Evolutionary conservation across 306 rosid species (phyloP).

Genomic region (Rosa lucieae): DNA sequence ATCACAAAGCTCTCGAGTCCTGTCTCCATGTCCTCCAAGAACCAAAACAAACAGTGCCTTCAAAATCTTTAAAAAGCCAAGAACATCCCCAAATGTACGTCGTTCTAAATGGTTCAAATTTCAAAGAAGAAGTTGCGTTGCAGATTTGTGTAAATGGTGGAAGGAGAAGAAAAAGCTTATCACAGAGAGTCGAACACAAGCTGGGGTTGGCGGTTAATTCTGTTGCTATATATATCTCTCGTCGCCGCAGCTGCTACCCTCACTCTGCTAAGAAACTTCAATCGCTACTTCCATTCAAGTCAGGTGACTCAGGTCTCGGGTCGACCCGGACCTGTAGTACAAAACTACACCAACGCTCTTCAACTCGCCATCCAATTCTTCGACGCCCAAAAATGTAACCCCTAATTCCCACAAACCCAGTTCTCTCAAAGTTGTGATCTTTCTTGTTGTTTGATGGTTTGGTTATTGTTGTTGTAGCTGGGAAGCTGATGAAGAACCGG

Average conservation of each 20-base stretch:
- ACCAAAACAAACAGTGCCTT: background rate
- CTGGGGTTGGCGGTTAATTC: conserved; percentile 38
- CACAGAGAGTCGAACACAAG: conserved; percentile 21
- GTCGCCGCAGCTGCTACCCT: conserved; percentile 35
- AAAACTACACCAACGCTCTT: conserved; percentile 41
- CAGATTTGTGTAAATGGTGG: background rate
- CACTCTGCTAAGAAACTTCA: conserved; percentile 25
- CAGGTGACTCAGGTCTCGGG: background rate
- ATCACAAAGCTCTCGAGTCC: background rate
- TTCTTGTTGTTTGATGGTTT: background rate
- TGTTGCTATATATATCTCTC: conserved; percentile 33
- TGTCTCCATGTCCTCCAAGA: background rate
- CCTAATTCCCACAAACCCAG: background rate
- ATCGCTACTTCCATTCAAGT: conserved; percentile 16
- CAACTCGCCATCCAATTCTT: conserved; percentile 53
- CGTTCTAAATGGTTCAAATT: background rate
- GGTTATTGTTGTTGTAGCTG: conserved; percentile 38
- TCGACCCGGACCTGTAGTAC: conserved; percentile 32
- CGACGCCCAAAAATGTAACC: conserved; percentile 58
- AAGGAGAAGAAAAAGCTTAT: conserved; percentile 13
- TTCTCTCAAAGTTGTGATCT: background rate
- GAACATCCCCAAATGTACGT: background rate
- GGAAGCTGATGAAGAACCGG: conserved; percentile 49
- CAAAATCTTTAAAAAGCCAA: background rate
- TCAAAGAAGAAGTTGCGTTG: background rate